Percentiles rank a stretch among this genome's conserved stretches.
Evolutionary conservation across 2,329 filamentous ascomycete genomes (phyloP).

Genomic region (Blastomyces parvus): DNA sequence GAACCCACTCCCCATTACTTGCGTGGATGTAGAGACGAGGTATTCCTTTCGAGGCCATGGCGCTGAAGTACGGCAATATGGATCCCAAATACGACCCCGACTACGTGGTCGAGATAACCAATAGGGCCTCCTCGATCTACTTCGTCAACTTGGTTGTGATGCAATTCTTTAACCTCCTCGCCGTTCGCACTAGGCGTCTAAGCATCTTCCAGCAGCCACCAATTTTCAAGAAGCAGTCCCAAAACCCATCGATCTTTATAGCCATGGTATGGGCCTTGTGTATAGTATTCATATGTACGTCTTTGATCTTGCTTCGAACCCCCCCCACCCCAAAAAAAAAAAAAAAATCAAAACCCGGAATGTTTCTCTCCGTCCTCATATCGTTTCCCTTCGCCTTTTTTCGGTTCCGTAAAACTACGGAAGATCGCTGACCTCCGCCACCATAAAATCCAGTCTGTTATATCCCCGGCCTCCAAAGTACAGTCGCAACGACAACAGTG

Average conservation of each 20-base stretch:
- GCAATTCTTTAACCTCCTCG: conserved; percentile 62
- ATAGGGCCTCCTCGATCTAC: conserved; percentile 62
- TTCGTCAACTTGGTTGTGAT: conserved; percentile 74
- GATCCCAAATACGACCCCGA: conserved; percentile 45
- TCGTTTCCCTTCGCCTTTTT: background rate
- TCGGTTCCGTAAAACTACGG: conserved; percentile 13
- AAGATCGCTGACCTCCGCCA: background rate
- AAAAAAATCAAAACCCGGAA: no score
- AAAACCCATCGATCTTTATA: conserved; percentile 61
- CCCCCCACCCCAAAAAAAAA: no score
- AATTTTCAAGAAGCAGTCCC: conserved; percentile 52
- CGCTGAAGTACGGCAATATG: conserved; percentile 56
- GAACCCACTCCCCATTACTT: conserved; percentile 19
- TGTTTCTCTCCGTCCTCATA: background rate
- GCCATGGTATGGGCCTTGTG: conserved; percentile 59
- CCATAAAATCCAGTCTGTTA: conserved; percentile 40
- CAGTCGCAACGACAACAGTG: conserved; percentile 52
- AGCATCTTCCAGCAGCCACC: conserved; percentile 66
- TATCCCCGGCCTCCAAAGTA: conserved; percentile 53
- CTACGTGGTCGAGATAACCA: conserved; percentile 48
- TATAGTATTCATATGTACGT: conserved; percentile 59
- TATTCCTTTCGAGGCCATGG: conserved; percentile 54
- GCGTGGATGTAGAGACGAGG: conserved; percentile 39
- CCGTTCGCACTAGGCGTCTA: conserved; percentile 55
- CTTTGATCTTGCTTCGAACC: background rate